phyloP scores from a whole-genome alignment of 495 filamentous ascomycete genomes.

The Umbilicaria muhlenbergii region DNA sequence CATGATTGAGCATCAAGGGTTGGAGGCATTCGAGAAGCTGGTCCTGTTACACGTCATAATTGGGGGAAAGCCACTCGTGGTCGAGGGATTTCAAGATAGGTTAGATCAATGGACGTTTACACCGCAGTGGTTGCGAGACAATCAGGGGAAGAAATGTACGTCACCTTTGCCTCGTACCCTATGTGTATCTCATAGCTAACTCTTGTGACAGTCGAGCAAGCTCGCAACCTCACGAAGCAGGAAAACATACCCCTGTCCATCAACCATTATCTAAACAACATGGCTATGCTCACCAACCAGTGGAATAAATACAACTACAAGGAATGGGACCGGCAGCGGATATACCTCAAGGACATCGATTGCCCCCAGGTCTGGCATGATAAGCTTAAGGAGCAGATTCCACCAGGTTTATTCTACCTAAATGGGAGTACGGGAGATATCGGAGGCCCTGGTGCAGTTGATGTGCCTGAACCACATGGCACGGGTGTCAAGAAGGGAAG shows the following conservation, averaged over 20 bases:
- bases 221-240: constrained; percentile 57
- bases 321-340: constrained; percentile 57
- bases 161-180: background rate
- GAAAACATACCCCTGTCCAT: constrained; percentile 64
- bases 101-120: constrained; percentile 64
- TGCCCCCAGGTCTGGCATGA: constrained; percentile 74
- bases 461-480: constrained; percentile 15
- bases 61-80: constrained; percentile 72
- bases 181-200: constrained; percentile 4
- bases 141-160: constrained; percentile 60
- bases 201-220: constrained; percentile 35
- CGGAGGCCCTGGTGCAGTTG: constrained; percentile 29
- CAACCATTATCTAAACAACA: constrained; percentile 73
- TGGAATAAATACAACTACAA: constrained; percentile 51
- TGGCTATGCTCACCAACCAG: constrained; percentile 61
- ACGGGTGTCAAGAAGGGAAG: constrained; percentile 20
- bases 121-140: constrained; percentile 56
- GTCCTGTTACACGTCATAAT: constrained; percentile 63
- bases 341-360: constrained; percentile 94
- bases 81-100: constrained; percentile 63
- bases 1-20: constrained; percentile 52
- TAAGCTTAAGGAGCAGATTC: constrained; percentile 59
- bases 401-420: constrained; percentile 66
- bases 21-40: constrained; percentile 65
- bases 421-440: constrained; percentile 56